These are phyloP conservation scores for Dillenia suffruticosa DNA, from an alignment of 164 flowering plant genomes.

Conservation along the genomic window DNA sequence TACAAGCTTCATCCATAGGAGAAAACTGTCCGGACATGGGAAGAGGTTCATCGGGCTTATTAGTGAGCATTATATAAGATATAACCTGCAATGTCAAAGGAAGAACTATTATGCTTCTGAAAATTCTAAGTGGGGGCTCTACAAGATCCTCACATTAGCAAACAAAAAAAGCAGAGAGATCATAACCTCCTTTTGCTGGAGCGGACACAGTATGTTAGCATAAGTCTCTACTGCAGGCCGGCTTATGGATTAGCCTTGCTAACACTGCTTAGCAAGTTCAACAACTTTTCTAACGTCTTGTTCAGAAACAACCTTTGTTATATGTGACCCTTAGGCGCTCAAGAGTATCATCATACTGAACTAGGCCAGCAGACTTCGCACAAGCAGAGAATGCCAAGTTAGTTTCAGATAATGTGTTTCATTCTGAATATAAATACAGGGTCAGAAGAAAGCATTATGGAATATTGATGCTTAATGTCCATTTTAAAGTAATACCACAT, in stretches of 20 bases:
- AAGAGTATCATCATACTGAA: slow-evolving; percentile 2
- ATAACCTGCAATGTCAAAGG: slow-evolving; percentile 37
- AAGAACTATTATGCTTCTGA: no score
- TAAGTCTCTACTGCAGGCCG: slow-evolving; percentile 43
- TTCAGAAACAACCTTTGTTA: slow-evolving; percentile 48
- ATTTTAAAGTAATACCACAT: no score
- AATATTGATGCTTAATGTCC: no score
- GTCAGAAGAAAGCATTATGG: no score
- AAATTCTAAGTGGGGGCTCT: no score
- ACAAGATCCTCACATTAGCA: no score
- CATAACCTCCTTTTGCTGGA: slow-evolving; percentile 41
- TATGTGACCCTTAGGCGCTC: slow-evolving; percentile 43
- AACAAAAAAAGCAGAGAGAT: no score
- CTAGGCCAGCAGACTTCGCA: slow-evolving; percentile 53
- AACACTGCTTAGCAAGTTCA: slow-evolving; percentile 43
- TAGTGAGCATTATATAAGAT: slow-evolving; percentile 58
- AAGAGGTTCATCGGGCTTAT: slow-evolving; percentile 56
- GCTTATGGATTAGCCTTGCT: slow-evolving; percentile 52
- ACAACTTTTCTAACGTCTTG: slow-evolving; percentile 49
- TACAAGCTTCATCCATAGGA: slow-evolving; percentile 75
- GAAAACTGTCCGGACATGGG: slow-evolving; percentile 56
- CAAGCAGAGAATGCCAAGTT: not conserved
- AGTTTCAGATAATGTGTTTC: no score
- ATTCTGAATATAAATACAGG: no score
- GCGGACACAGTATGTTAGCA: slow-evolving; percentile 34